A percentile compares a stretch with the other conserved stretches of the same genome.
These are phyloP conservation scores for Malania oleifera DNA, from an alignment of 164 flowering plant species.

Conservation along the genomic window DNA sequence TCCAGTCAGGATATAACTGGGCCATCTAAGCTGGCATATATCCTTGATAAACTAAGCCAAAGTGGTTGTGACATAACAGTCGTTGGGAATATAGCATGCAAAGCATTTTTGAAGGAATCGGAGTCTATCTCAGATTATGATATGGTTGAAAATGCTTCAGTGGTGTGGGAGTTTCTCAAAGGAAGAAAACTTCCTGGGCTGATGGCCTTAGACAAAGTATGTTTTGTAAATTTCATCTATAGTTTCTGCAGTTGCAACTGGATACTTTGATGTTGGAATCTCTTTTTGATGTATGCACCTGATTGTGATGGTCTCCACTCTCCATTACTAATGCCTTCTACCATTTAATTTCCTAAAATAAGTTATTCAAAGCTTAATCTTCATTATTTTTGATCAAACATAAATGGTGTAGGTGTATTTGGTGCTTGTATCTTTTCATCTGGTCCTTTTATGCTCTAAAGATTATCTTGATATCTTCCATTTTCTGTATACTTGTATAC, in stretches of 20 bases:
- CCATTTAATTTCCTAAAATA: background rate
- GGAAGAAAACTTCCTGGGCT: slow-evolving; percentile 74
- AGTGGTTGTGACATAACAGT: slow-evolving; percentile 47
- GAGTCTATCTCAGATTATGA: slow-evolving; percentile 21
- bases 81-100: slow-evolving; percentile 58
- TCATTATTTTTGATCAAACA: background rate
- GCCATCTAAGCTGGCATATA: slow-evolving; percentile 40
- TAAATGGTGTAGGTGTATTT: background rate
- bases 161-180: slow-evolving; percentile 73
- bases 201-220: slow-evolving; percentile 76
- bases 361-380: background rate
- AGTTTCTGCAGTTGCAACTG: background rate
- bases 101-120: slow-evolving; percentile 26
- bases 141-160: slow-evolving; percentile 54
- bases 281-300: too few species aligned
- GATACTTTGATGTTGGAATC: too few species aligned
- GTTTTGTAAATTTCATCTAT: slow-evolving; percentile 13
- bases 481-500: too few species aligned
- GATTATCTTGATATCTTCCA: too few species aligned
- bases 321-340: too few species aligned
- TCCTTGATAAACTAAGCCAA: slow-evolving; percentile 38
- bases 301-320: too few species aligned
- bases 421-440: too few species aligned
- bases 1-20: slow-evolving; percentile 27
- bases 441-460: too few species aligned